Conservation (phyloP, 73 alveolate species). For the Paramecium primaurelia region DNA sequence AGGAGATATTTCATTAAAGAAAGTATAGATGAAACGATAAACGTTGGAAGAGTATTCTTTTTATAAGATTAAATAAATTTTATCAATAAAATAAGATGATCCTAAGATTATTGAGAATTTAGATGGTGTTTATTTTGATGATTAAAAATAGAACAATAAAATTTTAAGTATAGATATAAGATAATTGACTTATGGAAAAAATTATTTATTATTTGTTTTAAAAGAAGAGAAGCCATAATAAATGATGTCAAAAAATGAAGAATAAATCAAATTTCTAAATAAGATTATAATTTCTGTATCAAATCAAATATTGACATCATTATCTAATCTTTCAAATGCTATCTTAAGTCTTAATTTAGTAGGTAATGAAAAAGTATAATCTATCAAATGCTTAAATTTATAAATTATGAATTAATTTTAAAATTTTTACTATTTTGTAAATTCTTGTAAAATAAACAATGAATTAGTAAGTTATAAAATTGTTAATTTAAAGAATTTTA, state of each 20-base stretch:
- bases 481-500: background rate
- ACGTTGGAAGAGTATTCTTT: background rate
- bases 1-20: background rate
- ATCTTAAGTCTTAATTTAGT: background rate
- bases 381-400: background rate
- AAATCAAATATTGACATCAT: background rate
- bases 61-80: background rate
- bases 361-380: background rate
- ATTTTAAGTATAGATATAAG: background rate
- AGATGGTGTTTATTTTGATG: background rate
- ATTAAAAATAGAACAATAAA: background rate
- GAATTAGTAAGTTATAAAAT: background rate
- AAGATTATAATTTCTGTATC: background rate
- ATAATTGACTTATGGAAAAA: background rate
- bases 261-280: background rate
- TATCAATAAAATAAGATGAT: background rate
- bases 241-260: background rate
- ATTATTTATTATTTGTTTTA: background rate
- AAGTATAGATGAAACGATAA: background rate
- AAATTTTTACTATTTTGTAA: background rate
- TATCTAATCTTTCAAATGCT: background rate
- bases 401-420: background rate
- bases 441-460: background rate
- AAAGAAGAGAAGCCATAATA: background rate
- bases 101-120: background rate